Evolutionary conservation across 352 stramenopile genomes (phyloP), one percentile per base, ranked within the genome.

Genomic region (Blastocystis sp.): DNA sequence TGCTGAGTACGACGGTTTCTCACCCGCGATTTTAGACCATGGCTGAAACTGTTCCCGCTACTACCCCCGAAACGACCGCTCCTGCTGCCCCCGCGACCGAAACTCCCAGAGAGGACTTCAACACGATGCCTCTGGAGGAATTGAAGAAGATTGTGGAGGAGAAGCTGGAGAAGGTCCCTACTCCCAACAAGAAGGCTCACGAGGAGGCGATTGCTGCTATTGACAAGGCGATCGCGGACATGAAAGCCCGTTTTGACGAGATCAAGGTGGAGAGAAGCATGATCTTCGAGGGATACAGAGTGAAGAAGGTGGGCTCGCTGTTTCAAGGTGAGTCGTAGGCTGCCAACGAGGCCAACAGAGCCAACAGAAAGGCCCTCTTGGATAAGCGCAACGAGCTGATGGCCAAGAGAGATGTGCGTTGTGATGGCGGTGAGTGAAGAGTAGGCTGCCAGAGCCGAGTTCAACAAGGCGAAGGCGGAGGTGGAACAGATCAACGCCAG

Each of bases 121-220:
- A 66, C 38, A 45, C 70, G 9, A 81, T 81, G 70, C 63, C 19
- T 81, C 63, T 81, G 34, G 70, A 81, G 42, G 70, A 81, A 19
- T 48, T 81, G 48, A 81, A 63, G 70, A 57, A 52, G 59, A 52
- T 42, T 42, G 40, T 81, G 11, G 70, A 81, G 11, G 48, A 54
- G 24, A 43, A 43, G 10, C 42, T 81, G 10, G 70, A 81, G 48
- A 81, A 60, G 48, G 70, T 81, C 24, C 40, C 43, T 24, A 54
- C 28, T 21, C 70, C 70, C 3, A 81, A 40, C 70, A 60, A 81
- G 70, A 81, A 81, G 70, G 43, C 70, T 34, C 63, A 66, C 45
- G 48, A 81, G 38, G 70, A 81, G 43, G 45, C 40, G 52, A 28
- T 54, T 66, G 70, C 42, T 4, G 54, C 24, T 48, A 81, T 81